phyloP scores from a whole-genome alignment of 2,329 filamentous ascomycete species.

The Diaporthe helianthi region DNA sequence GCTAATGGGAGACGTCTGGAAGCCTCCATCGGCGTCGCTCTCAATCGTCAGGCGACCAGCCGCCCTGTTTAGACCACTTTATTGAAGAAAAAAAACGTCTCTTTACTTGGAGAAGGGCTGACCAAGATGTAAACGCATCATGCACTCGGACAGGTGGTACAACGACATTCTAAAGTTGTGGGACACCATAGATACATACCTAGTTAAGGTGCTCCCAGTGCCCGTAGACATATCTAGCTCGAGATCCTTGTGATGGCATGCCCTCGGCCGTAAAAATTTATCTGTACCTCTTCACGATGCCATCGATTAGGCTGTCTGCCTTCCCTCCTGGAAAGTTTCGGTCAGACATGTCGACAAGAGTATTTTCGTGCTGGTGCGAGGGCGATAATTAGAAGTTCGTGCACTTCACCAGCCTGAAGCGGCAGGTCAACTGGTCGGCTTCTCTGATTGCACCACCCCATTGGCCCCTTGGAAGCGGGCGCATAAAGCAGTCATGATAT shows the following conservation, averaged over 20 bases:
- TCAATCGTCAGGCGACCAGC: too few relatives aligned
- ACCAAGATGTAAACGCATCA: too few relatives aligned
- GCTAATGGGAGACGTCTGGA: too few relatives aligned
- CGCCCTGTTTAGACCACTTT: too few relatives aligned
- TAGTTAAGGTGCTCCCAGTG: too few relatives aligned
- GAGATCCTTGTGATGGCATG: not conserved
- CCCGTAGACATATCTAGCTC: too few relatives aligned
- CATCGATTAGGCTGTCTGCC: not conserved
- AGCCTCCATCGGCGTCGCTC: too few relatives aligned
- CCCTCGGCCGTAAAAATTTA: not conserved
- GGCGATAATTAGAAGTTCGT: not conserved
- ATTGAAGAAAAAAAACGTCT: too few relatives aligned
- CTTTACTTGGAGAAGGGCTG: too few relatives aligned
- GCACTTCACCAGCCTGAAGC: not conserved
- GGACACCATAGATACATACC: too few relatives aligned
- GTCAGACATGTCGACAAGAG: not conserved
- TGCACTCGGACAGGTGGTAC: too few relatives aligned
- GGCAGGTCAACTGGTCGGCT: conserved; percentile 16
- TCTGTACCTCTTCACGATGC: not conserved
- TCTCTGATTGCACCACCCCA: not conserved
- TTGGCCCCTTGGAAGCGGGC: not conserved
- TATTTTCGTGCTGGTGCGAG: conserved; percentile 10
- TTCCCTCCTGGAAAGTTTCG: conserved; percentile 10
- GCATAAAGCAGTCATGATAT: not conserved
- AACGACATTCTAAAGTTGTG: too few relatives aligned